Conservation (phyloP, 768 basidiomycete species). For the Lactarius quietus region DNA sequence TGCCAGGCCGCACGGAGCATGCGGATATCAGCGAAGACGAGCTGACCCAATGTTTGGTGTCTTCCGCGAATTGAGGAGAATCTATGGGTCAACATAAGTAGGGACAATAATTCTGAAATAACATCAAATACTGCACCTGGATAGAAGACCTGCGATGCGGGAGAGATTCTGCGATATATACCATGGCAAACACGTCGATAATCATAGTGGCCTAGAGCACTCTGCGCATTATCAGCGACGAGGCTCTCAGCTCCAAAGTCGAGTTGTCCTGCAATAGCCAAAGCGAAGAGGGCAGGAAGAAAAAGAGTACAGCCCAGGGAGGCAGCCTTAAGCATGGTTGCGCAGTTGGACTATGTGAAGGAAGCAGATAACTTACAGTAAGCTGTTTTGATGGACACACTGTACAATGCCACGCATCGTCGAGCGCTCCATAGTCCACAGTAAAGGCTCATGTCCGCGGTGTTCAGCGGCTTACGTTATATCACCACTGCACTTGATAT, state of each 20-base stretch:
- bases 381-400: too few species aligned
- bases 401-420: too few species aligned
- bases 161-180: not conserved
- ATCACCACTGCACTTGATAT: too few species aligned
- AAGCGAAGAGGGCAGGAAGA: not conserved
- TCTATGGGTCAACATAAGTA: not conserved
- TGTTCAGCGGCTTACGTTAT: too few species aligned
- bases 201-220: not conserved
- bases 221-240: not conserved
- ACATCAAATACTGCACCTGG: not conserved
- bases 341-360: too few species aligned
- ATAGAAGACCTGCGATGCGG: not conserved
- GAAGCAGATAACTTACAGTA: too few species aligned
- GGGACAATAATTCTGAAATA: not conserved
- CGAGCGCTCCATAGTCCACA: too few species aligned
- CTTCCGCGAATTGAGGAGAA: not conserved
- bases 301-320: not conserved
- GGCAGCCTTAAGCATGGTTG: not conserved
- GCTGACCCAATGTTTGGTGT: constrained; percentile 9
- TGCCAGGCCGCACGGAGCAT: constrained; percentile 6
- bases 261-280: not conserved
- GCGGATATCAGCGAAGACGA: not conserved
- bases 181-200: not conserved
- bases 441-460: too few species aligned
- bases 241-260: not conserved